Evolutionary conservation across 2,329 filamentous ascomycete species (phyloP).

Genomic region (Beauveria brongniartii): DNA sequence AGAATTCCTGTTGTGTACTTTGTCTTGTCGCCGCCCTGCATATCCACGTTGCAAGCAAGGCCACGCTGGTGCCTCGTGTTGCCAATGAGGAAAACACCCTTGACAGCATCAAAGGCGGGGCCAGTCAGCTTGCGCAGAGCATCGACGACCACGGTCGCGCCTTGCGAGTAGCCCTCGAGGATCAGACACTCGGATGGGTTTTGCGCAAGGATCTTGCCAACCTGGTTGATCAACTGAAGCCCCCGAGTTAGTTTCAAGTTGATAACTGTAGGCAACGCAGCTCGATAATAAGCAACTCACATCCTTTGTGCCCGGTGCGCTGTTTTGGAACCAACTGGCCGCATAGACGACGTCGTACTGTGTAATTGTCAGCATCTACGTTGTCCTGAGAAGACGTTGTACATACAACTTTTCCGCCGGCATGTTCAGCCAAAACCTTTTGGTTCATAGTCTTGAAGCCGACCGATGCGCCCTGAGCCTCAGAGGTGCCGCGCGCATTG

Average conservation of each 20-base stretch:
- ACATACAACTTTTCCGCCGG: conserved; percentile 10
- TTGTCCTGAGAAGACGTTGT: neutral
- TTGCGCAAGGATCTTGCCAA: neutral
- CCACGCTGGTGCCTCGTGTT: conserved; percentile 8
- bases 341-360: conserved; percentile 11
- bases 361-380: neutral
- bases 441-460: conserved; percentile 11
- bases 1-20: neutral
- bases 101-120: conserved; percentile 8
- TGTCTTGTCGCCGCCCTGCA: conserved; percentile 9
- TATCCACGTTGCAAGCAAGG: conserved; percentile 12
- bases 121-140: conserved; percentile 8
- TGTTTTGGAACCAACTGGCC: conserved; percentile 7
- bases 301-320: conserved; percentile 4
- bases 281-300: neutral
- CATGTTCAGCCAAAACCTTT: neutral
- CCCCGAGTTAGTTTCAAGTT: neutral
- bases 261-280: neutral
- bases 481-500: conserved; percentile 10
- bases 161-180: conserved; percentile 13
- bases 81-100: conserved; percentile 12
- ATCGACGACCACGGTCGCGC: conserved; percentile 11
- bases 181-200: conserved; percentile 8
- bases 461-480: conserved; percentile 7
- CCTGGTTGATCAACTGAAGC: neutral